phyloP scores from a whole-genome alignment of 1,284 basidiomycete genomes.

The Ceratobasidium papillatum region DNA sequence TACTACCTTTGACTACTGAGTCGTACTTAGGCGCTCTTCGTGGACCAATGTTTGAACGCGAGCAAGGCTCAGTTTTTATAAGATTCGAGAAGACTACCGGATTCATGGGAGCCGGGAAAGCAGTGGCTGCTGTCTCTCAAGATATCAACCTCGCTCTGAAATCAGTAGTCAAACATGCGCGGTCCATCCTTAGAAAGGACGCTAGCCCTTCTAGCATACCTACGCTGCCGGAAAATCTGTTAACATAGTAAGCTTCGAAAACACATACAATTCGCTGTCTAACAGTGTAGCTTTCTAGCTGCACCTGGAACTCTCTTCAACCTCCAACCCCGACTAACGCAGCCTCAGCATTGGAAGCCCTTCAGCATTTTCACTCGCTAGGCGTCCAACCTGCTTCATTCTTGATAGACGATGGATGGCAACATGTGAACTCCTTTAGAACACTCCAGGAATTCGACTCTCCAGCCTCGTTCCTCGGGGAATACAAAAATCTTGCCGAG shows the following conservation, averaged over 20 bases:
- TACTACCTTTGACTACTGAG: constrained; percentile 41
- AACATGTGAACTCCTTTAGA: constrained; percentile 38
- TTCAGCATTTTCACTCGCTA: constrained; percentile 36
- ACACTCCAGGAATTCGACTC: constrained; percentile 40
- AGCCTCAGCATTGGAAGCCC: constrained; percentile 35
- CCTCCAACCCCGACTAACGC: constrained; percentile 39
- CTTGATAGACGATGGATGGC: constrained; percentile 44
- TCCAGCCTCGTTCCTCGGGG: constrained; percentile 38
- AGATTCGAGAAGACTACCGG: constrained; percentile 29
- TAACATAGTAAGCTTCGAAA: constrained; percentile 41
- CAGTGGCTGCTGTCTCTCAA: constrained; percentile 26
- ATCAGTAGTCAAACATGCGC: constrained; percentile 21
- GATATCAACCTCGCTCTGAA: constrained; percentile 37
- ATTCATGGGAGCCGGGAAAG: not conserved
- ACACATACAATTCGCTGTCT: not conserved
- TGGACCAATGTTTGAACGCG: constrained; percentile 33
- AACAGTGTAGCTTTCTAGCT: constrained; percentile 13
- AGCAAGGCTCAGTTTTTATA: constrained; percentile 19
- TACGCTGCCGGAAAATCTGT: constrained; percentile 13
- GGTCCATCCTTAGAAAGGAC: constrained; percentile 8
- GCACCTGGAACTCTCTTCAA: constrained; percentile 45
- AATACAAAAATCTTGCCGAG: constrained; percentile 35
- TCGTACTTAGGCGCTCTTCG: constrained; percentile 42
- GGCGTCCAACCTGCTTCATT: constrained; percentile 40
- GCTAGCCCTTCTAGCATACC: not conserved